Conservation (phyloP, 305 asterid genomes). For the Fraxinus angustifolia region DNA sequence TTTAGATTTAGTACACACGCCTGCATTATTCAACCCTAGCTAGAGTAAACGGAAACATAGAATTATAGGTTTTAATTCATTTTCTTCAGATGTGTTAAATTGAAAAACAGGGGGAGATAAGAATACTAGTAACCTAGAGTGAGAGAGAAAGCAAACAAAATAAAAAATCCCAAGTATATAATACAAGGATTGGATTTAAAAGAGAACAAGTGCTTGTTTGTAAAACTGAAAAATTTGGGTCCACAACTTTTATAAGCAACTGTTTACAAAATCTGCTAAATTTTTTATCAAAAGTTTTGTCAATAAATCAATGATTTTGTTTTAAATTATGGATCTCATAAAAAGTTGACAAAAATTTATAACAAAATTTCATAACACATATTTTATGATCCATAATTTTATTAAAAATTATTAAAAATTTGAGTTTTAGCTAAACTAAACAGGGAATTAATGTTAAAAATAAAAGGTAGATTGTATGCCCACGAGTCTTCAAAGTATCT, state of each 20-base stretch:
- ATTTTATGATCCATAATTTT: no score
- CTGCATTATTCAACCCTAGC: slow-evolving; percentile 32
- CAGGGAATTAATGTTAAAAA: no score
- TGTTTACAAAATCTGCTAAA: not conserved
- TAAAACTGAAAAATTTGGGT: not conserved
- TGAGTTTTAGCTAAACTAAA: no score
- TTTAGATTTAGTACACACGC: slow-evolving; percentile 1
- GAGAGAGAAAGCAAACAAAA: not conserved
- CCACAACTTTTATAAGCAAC: not conserved
- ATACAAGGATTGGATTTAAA: not conserved
- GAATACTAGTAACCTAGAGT: slow-evolving; percentile 2
- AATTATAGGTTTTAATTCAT: not conserved
- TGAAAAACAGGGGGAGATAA: slow-evolving; percentile 26
- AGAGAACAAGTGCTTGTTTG: not conserved
- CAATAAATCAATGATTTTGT: no score
- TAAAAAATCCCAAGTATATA: no score
- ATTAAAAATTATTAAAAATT: no score
- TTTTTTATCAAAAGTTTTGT: not conserved
- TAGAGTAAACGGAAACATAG: slow-evolving; percentile 6
- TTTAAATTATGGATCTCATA: no score
- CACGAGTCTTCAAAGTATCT: no score
- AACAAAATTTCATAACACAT: no score
- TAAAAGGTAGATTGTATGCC: no score
- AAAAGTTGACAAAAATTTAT: no score
- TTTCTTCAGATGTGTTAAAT: not conserved